Evolutionary conservation across 345 rosid species (phyloP).

Genomic region (Eucalyptus lansdowneana): DNA sequence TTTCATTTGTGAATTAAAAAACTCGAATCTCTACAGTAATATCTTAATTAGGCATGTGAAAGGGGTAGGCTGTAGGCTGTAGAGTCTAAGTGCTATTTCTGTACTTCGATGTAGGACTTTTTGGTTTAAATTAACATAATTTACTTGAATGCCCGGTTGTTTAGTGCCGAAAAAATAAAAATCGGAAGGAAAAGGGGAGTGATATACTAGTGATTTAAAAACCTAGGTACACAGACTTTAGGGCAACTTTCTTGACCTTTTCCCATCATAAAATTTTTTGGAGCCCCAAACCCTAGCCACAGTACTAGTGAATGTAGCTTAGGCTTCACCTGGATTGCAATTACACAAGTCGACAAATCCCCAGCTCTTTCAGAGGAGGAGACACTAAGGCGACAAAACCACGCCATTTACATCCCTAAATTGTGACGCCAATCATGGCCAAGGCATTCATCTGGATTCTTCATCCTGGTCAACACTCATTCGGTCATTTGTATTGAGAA

Average conservation of each 20-base stretch:
- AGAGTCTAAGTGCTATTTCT: neutral
- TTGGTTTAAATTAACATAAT: neutral
- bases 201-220: neutral
- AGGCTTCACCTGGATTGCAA: neutral
- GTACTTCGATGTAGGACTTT: neutral
- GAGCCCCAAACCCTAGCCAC: conserved; percentile 39
- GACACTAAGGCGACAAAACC: neutral
- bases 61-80: neutral
- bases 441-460: neutral
- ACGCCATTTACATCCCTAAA: neutral
- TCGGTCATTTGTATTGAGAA: neutral
- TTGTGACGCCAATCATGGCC: neutral
- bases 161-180: neutral
- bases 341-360: neutral
- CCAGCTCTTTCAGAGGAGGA: neutral
- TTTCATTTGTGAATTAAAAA: neutral
- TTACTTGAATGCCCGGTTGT: neutral
- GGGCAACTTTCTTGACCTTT: neutral
- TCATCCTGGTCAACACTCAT: neutral
- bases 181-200: neutral
- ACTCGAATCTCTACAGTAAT: neutral
- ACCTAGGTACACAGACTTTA: neutral
- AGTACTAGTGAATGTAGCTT: neutral
- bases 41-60: neutral
- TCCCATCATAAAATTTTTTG: neutral